Evolutionary conservation across 306 rosid genomes (phyloP).

Genomic region (Bauhinia variegata): DNA sequence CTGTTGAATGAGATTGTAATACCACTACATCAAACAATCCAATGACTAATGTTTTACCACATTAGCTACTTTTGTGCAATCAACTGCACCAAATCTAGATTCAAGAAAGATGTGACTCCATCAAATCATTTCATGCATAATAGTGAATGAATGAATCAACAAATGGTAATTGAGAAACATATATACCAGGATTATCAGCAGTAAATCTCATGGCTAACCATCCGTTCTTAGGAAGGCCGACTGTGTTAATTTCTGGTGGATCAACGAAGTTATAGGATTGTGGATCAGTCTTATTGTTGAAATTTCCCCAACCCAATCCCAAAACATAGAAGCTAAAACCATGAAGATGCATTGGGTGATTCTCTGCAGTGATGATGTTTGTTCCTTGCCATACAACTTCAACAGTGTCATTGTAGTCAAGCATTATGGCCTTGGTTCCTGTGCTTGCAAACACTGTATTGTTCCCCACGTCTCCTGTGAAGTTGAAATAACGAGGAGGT

Average conservation of each 20-base stretch:
- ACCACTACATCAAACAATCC: no score
- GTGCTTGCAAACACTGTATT: conserved; percentile 2
- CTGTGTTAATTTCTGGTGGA: conserved; percentile 49
- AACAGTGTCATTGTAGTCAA: conserved; percentile 32
- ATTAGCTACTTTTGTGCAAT: no score
- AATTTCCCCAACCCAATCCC: conserved; percentile 43
- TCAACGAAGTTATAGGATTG: conserved; percentile 41
- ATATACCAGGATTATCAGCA: conserved; percentile 48
- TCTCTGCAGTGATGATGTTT: conserved; percentile 34
- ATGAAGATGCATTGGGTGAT: conserved; percentile 55
- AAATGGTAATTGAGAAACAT: neutral
- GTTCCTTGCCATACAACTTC: conserved; percentile 50
- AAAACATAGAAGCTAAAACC: conserved; percentile 48
- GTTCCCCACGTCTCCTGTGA: conserved; percentile 40
- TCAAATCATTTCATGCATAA: no score
- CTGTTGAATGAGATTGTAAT: no score
- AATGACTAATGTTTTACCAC: no score
- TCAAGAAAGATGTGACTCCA: no score
- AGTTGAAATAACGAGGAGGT: conserved; percentile 30
- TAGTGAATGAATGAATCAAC: no score
- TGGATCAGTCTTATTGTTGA: conserved; percentile 31
- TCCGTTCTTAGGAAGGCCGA: conserved; percentile 52
- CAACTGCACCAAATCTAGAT: no score
- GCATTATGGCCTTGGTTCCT: conserved; percentile 28
- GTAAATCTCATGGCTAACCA: conserved; percentile 38